Conservation (phyloP, 148 eudicot species). For the Salicornia ramosissima region DNA sequence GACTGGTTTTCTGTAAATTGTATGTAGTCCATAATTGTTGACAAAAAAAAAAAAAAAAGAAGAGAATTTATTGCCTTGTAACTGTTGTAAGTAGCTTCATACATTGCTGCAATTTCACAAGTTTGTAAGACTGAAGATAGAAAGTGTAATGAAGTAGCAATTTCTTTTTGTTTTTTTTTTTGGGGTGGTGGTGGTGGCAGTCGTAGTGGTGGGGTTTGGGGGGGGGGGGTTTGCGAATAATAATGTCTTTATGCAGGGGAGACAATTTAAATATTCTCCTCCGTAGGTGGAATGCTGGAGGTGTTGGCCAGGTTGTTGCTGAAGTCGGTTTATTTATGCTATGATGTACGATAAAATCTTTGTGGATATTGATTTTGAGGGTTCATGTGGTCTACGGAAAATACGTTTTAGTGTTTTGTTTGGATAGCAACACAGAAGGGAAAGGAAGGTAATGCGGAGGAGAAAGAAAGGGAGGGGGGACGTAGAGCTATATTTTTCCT, state of each 20-base stretch:
- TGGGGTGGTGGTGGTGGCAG: no score
- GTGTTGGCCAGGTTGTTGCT: neutral
- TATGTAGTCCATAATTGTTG: neutral
- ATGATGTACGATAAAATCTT: neutral
- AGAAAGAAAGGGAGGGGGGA: no score
- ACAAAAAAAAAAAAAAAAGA: no score
- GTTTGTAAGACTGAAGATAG: neutral
- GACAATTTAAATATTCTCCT: neutral
- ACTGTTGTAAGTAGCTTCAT: neutral
- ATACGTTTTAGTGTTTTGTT: no score
- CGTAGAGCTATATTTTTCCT: no score
- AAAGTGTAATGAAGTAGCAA: neutral
- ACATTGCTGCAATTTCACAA: neutral
- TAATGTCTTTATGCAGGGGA: neutral
- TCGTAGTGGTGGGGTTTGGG: no score
- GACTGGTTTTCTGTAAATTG: neutral
- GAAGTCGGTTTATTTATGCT: neutral
- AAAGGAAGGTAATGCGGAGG: no score
- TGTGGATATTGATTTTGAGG: neutral
- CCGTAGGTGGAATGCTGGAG: neutral
- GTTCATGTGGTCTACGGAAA: no score
- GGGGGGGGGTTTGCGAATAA: neutral
- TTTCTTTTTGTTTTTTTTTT: no score
- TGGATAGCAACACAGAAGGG: no score
- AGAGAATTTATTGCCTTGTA: neutral